phyloP scores from a whole-genome alignment of 208 protist genomes.

The Lotmaria passim region DNA sequence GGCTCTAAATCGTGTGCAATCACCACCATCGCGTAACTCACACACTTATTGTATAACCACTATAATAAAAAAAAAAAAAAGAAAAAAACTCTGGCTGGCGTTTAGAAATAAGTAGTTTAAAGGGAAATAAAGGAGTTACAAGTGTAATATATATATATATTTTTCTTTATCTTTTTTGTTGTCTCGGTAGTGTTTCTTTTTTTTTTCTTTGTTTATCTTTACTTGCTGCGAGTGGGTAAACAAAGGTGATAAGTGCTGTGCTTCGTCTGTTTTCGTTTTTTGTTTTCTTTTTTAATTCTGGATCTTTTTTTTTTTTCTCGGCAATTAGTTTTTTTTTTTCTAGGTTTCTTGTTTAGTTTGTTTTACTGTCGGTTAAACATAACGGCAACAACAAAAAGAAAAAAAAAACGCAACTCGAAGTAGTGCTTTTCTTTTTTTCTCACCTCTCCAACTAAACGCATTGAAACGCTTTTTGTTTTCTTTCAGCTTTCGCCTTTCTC shows the following conservation, averaged over 20 bases:
- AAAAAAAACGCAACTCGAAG: too few relatives aligned
- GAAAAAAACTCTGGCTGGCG: not conserved
- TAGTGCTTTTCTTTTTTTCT: too few relatives aligned
- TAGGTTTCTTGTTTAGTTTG: too few relatives aligned
- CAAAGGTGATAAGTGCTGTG: too few relatives aligned
- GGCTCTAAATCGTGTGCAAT: too few relatives aligned
- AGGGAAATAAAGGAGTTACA: not conserved
- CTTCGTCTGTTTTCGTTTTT: not conserved
- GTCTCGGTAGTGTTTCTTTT: not conserved
- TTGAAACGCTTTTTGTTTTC: too few relatives aligned
- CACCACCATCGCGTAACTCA: not conserved
- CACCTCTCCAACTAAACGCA: too few relatives aligned
- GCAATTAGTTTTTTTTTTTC: not conserved
- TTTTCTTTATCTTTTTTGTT: not conserved
- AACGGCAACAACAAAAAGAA: too few relatives aligned
- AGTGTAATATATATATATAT: not conserved
- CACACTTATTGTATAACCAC: not conserved
- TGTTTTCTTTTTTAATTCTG: conserved; percentile 4
- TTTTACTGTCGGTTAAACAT: too few relatives aligned
- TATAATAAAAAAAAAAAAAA: not conserved
- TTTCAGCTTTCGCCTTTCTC: too few relatives aligned
- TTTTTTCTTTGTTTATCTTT: conserved; percentile 17
- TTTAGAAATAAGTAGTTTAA: not conserved
- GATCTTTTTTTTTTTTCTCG: not conserved
- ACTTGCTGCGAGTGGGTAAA: not conserved